Percentiles rank a stretch among this genome's conserved stretches.
Conservation (phyloP, 78 protist species). For the Dictyostelium capitatum region DNA sequence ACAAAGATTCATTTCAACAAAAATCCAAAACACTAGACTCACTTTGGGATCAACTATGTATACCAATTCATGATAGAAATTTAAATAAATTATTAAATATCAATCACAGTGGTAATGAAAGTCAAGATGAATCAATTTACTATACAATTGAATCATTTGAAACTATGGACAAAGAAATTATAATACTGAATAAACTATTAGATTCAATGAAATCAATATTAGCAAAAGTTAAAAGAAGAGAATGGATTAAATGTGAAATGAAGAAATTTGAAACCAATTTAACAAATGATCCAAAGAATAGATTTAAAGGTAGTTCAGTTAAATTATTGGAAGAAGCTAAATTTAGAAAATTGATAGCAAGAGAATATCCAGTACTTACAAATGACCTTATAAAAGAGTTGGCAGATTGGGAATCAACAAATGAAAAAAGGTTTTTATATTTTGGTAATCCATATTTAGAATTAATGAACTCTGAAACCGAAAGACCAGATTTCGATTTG, state of each 20-base stretch:
- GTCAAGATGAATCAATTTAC: neutral
- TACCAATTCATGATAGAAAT: neutral
- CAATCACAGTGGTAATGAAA: neutral
- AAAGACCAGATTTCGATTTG: slow-evolving; percentile 36
- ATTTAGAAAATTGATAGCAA: neutral
- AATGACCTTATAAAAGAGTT: neutral
- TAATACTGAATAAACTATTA: neutral
- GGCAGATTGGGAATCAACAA: slow-evolving; percentile 18
- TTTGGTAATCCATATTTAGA: slow-evolving; percentile 20
- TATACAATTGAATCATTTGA: neutral
- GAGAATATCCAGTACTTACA: slow-evolving; percentile 19
- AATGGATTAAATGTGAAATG: slow-evolving; percentile 16
- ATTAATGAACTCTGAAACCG: slow-evolving; percentile 21
- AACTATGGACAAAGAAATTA: neutral
- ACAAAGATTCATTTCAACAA: neutral
- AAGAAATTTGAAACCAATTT: slow-evolving; percentile 9
- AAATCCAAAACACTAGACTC: neutral
- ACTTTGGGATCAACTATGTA: slow-evolving; percentile 7
- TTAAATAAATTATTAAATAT: neutral
- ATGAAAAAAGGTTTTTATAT: slow-evolving; percentile 11
- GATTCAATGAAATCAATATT: slow-evolving; percentile 35
- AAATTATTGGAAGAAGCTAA: slow-evolving; percentile 29
- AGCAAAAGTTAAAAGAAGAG: slow-evolving; percentile 28
- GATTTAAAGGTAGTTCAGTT: slow-evolving; percentile 40
- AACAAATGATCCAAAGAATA: slow-evolving; percentile 12